Conservation (phyloP, 768 basidiomycete species). For the Pleurotus platypus region DNA sequence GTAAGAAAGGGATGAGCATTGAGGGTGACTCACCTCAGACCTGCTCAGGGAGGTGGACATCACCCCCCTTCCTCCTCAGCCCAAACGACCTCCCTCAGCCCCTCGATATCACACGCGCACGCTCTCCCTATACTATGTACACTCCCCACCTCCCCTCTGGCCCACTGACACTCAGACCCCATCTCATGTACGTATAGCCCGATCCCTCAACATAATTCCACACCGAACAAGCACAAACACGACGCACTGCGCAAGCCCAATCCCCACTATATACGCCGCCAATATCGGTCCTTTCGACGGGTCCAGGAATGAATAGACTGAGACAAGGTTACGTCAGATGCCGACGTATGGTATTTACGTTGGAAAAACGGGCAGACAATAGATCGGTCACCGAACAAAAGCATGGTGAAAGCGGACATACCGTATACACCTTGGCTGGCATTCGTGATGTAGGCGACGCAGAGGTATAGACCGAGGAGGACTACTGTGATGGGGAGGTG, state of each 20-base stretch:
- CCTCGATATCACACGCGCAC: too few species aligned
- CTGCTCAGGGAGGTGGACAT: too few species aligned
- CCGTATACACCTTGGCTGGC: conserved; percentile 63
- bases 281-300: conserved; percentile 41
- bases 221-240: conserved; percentile 47
- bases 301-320: conserved; percentile 67
- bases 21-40: too few species aligned
- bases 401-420: conserved; percentile 27
- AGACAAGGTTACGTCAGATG: background rate
- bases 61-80: too few species aligned
- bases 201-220: too few species aligned
- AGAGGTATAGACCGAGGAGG: conserved; percentile 54
- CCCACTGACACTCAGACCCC: too few species aligned
- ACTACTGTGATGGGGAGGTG: conserved; percentile 43
- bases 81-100: too few species aligned
- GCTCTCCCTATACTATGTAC: too few species aligned
- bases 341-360: background rate
- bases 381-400: background rate
- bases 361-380: background rate
- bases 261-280: conserved; percentile 62
- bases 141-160: too few species aligned
- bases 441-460: conserved; percentile 64
- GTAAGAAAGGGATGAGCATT: too few species aligned
- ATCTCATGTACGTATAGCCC: too few species aligned
- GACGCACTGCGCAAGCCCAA: conserved; percentile 45